Percentiles rank a stretch among this genome's conserved stretches.
Evolutionary conservation across 2,329 filamentous ascomycete species (phyloP).

Genomic region (Pseudocercospora vitis): DNA sequence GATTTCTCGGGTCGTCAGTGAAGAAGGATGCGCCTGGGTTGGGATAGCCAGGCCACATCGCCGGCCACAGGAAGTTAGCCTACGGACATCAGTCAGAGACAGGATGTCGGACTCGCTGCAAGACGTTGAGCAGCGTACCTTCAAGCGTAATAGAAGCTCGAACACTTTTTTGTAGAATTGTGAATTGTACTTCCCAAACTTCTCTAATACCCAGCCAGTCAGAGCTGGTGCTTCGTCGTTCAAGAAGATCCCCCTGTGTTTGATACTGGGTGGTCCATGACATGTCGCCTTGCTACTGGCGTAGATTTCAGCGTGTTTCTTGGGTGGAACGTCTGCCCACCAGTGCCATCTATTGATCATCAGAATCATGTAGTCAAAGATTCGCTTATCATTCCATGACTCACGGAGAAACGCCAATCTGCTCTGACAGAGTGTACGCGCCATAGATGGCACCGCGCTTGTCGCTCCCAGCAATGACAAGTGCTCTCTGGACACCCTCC

Average conservation of each 20-base stretch:
- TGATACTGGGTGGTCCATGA: slow-evolving; percentile 62
- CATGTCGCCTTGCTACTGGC: slow-evolving; percentile 55
- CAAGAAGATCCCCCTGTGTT: slow-evolving; percentile 69
- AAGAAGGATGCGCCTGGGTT: slow-evolving; percentile 50
- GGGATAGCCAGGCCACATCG: slow-evolving; percentile 65
- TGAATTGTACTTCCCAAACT: slow-evolving; percentile 30
- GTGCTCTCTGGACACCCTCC: slow-evolving; percentile 50
- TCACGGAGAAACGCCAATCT: slow-evolving; percentile 69
- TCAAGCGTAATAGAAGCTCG: slow-evolving; percentile 67
- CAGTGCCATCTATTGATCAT: slow-evolving; percentile 55
- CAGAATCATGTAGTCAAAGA: too few relatives aligned
- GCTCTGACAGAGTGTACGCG: slow-evolving; percentile 69
- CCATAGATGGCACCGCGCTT: slow-evolving; percentile 68
- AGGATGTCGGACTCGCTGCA: neutral
- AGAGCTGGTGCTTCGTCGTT: slow-evolving; percentile 69
- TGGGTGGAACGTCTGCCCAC: slow-evolving; percentile 63
- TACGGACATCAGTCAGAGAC: neutral
- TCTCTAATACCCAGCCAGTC: slow-evolving; percentile 44
- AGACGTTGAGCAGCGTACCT: slow-evolving; percentile 62
- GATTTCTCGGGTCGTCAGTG: slow-evolving; percentile 67
- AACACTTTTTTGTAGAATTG: slow-evolving; percentile 69
- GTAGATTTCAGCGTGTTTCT: slow-evolving; percentile 56
- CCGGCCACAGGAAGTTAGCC: slow-evolving; percentile 60
- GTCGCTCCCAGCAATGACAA: slow-evolving; percentile 49
- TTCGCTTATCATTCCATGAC: too few relatives aligned